phyloP scores from a whole-genome alignment of 2,329 filamentous ascomycete genomes.

The Stachybotrys elegans region DNA sequence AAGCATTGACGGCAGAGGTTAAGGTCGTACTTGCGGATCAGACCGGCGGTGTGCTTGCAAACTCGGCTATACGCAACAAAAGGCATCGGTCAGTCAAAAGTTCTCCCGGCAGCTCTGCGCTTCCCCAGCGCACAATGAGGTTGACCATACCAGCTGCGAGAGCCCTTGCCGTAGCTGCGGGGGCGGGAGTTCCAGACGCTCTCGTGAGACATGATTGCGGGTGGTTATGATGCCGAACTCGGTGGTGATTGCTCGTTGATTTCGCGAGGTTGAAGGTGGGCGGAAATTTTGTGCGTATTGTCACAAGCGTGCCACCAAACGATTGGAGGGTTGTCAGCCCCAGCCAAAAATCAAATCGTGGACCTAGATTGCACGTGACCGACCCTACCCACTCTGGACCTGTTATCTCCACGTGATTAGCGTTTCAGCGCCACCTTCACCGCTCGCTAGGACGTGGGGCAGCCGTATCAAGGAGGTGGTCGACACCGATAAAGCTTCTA shows the following conservation, averaged over 20 bases:
- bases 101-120: conserved; percentile 7
- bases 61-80: conserved; percentile 47
- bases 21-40: conserved; percentile 99
- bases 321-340: conserved; percentile 33
- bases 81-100: conserved; percentile 26
- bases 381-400: too few relatives aligned
- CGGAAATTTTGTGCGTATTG: conserved; percentile 36
- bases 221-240: conserved; percentile 22
- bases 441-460: too few relatives aligned
- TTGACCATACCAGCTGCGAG: conserved; percentile 76
- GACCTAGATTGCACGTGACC: conserved; percentile 13
- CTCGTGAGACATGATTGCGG: conserved; percentile 68
- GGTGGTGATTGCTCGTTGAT: conserved; percentile 24
- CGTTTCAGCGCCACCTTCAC: too few relatives aligned
- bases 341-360: conserved; percentile 15
- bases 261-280: conserved; percentile 28
- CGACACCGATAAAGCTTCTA: conserved; percentile 13
- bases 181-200: conserved; percentile 99
- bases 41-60: conserved; percentile 93
- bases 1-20: conserved; percentile 81
- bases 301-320: conserved; percentile 21
- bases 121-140: not conserved
- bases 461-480: not conserved
- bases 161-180: conserved; percentile 94
- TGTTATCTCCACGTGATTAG: conserved; percentile 16